Evolutionary conservation across 2,329 filamentous ascomycete species (phyloP).

Genomic region (Huntiella bhutanensis): DNA sequence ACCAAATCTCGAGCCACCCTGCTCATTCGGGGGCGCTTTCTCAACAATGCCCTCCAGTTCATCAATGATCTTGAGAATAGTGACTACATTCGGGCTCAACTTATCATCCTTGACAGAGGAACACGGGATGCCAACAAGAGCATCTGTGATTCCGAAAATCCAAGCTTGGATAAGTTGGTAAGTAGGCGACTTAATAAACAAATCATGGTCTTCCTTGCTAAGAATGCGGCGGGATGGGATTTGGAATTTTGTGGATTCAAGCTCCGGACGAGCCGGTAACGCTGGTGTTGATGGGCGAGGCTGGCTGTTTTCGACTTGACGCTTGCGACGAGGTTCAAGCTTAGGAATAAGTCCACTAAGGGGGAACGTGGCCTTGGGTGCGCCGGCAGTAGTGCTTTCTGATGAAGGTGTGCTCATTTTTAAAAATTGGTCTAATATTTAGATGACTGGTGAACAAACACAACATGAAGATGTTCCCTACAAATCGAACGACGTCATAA

Average conservation of each 20-base stretch:
- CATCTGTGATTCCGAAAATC: constrained; percentile 70
- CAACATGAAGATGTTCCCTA: not conserved
- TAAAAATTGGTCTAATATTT: not conserved
- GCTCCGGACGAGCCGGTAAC: constrained; percentile 43
- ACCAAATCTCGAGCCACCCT: constrained; percentile 77
- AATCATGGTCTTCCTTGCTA: constrained; percentile 57
- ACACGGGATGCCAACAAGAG: constrained; percentile 51
- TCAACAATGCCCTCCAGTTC: constrained; percentile 47
- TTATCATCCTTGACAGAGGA: constrained; percentile 38
- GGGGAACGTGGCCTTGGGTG: not conserved
- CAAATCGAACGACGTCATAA: constrained; percentile 5
- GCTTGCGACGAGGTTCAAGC: constrained; percentile 44
- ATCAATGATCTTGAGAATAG: constrained; percentile 51
- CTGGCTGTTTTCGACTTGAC: constrained; percentile 28
- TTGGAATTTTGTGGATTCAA: constrained; percentile 40
- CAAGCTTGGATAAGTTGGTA: constrained; percentile 64
- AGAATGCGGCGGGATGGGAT: constrained; percentile 63
- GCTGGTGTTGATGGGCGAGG: constrained; percentile 59
- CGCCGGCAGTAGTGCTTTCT: too few species aligned
- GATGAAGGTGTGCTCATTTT: not conserved
- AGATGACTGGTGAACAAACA: not conserved
- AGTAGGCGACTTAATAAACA: constrained; percentile 62
- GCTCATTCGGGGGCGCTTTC: constrained; percentile 62
- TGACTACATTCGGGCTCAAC: constrained; percentile 39
- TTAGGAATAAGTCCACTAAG: constrained; percentile 42